Percentiles rank a stretch among this genome's conserved stretches.
Conservation (phyloP, 805 yeast species). For the Candida succiphila region DNA sequence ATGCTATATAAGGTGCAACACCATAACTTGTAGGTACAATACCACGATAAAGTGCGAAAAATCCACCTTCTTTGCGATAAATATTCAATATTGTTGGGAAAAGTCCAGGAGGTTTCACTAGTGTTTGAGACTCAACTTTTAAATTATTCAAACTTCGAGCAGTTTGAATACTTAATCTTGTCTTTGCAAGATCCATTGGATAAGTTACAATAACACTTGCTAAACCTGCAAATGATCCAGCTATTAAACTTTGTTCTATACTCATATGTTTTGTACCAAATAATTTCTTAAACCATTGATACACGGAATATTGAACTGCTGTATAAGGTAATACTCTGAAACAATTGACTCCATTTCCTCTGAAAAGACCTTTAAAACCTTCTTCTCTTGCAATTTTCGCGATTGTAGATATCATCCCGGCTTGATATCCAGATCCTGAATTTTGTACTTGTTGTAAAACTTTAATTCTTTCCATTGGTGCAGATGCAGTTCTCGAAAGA, state of each 20-base stretch:
- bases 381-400: slow-evolving; percentile 77
- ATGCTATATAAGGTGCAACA: slow-evolving; percentile 92
- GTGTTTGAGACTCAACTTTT: slow-evolving; percentile 19
- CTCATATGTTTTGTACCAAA: slow-evolving; percentile 27
- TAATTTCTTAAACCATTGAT: slow-evolving; percentile 46
- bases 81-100: slow-evolving; percentile 45
- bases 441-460: slow-evolving; percentile 87
- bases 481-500: slow-evolving; percentile 79
- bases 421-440: slow-evolving; percentile 25
- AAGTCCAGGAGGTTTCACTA: slow-evolving; percentile 63
- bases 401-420: slow-evolving; percentile 73
- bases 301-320: slow-evolving; percentile 88
- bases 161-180: slow-evolving; percentile 83
- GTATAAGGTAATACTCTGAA: slow-evolving; percentile 86
- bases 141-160: slow-evolving; percentile 46
- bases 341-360: slow-evolving; percentile 90
- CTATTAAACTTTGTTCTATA: slow-evolving; percentile 51
- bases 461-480: slow-evolving; percentile 93
- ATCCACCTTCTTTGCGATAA: slow-evolving; percentile 73
- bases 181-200: slow-evolving; percentile 86
- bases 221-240: slow-evolving; percentile 79
- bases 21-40: slow-evolving; percentile 86
- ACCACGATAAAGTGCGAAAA: slow-evolving; percentile 72
- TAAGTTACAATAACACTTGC: slow-evolving; percentile 76
- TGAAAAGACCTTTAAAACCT: slow-evolving; percentile 80